A percentile compares a stretch with the other conserved stretches of the same genome.
Conservation (phyloP, 2,329 filamentous ascomycete genomes). For the Aspergillus alliaceus region DNA sequence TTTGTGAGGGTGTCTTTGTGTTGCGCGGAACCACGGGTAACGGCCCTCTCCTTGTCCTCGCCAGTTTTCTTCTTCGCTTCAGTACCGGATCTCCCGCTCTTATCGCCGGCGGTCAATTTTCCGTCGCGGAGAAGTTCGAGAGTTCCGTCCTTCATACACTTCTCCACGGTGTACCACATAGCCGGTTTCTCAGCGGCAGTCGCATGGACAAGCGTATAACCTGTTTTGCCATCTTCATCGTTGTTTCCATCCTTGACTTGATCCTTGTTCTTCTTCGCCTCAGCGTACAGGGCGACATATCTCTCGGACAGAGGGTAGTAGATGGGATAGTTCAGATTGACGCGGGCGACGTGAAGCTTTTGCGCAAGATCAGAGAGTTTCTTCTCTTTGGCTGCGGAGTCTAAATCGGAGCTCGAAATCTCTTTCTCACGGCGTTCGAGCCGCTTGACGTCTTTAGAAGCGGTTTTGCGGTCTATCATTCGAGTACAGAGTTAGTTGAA, state of each 20-base stretch:
- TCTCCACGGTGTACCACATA: conserved; percentile 47
- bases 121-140: conserved; percentile 44
- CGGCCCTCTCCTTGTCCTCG: conserved; percentile 9
- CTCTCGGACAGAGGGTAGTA: conserved; percentile 61
- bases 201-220: conserved; percentile 14
- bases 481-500: background rate
- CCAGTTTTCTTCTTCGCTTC: conserved; percentile 12
- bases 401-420: conserved; percentile 27
- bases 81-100: background rate
- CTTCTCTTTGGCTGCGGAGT: conserved; percentile 27
- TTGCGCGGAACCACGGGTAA: background rate
- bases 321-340: conserved; percentile 63
- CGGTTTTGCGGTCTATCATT: conserved; percentile 42
- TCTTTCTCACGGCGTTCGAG: conserved; percentile 41
- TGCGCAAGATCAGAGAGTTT: conserved; percentile 24
- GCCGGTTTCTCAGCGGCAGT: conserved; percentile 34
- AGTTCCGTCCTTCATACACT: conserved; percentile 44
- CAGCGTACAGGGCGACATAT: conserved; percentile 58
- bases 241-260: conserved; percentile 8
- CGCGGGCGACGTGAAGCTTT: conserved; percentile 50
- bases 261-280: conserved; percentile 31
- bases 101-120: conserved; percentile 29
- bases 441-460: conserved; percentile 39
- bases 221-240: conserved; percentile 20
- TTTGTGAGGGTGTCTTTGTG: background rate